A percentile compares a stretch with the other conserved stretches of the same genome.
phyloP scores from a whole-genome alignment of 2,329 filamentous ascomycete genomes.

The Colletotrichum noveboracense region DNA sequence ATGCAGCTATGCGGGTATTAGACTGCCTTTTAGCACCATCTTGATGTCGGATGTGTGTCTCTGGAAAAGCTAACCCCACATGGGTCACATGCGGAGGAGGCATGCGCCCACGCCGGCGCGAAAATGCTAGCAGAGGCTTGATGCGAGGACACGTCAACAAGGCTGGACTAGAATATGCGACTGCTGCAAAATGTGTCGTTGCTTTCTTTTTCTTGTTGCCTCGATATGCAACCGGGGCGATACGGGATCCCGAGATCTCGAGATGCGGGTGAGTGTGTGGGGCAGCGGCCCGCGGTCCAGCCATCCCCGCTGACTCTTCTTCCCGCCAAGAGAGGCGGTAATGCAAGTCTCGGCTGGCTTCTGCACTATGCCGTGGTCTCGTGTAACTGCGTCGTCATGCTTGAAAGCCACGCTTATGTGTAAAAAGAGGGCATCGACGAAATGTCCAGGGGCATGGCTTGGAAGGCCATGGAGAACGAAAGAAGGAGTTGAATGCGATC shows the following conservation, averaged over 20 bases:
- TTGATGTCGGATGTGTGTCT: not conserved
- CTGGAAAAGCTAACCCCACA: not conserved
- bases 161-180: not conserved
- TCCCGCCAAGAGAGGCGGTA: not conserved
- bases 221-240: not conserved
- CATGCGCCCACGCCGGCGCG: not conserved
- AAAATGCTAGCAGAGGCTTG: not conserved
- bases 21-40: not conserved
- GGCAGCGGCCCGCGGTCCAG: not conserved
- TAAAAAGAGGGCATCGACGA: not conserved
- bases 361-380: not conserved
- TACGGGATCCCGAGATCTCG: not conserved
- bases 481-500: not conserved
- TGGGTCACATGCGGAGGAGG: not conserved
- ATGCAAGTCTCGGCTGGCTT: not conserved
- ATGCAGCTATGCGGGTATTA: not conserved
- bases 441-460: not conserved
- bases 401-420: not conserved
- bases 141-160: not conserved
- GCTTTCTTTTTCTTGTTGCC: not conserved
- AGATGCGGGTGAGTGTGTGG: not conserved
- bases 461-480: rapidly evolving
- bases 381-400: not conserved
- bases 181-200: not conserved
- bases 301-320: not conserved